These are phyloP conservation scores for Exophiala viscosa DNA, from an alignment of 2,329 filamentous ascomycete species.

Conservation along the genomic window DNA sequence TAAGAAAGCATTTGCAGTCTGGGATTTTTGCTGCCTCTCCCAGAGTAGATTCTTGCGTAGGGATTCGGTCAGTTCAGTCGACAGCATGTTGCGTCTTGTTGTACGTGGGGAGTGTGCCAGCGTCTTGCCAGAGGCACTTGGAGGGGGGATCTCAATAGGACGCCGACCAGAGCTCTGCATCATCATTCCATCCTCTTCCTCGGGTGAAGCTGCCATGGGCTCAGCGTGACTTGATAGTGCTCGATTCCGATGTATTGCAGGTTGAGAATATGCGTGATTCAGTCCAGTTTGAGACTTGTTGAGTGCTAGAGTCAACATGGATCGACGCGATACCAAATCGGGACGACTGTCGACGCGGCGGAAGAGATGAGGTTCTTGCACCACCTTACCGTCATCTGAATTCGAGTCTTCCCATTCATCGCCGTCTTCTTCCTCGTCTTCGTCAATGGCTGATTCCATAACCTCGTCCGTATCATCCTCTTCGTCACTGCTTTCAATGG, in stretches of 20 bases:
- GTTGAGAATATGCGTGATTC: slow-evolving; percentile 36
- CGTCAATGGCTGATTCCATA: slow-evolving; percentile 78
- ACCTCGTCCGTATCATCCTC: slow-evolving; percentile 63
- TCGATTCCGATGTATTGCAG: slow-evolving; percentile 49
- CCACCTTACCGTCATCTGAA: slow-evolving; percentile 75
- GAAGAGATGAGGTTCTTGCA: slow-evolving; percentile 78
- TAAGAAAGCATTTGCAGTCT: slow-evolving; percentile 79
- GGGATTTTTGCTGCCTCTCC: slow-evolving; percentile 93
- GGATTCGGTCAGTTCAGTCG: slow-evolving; percentile 88
- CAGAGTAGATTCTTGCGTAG: slow-evolving; percentile 86
- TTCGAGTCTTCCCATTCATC: slow-evolving; percentile 63
- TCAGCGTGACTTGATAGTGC: slow-evolving; percentile 58
- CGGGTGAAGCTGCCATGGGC: slow-evolving; percentile 49
- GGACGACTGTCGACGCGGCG: slow-evolving; percentile 84
- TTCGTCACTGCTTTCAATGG: slow-evolving; percentile 57
- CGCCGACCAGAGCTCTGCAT: slow-evolving; percentile 22
- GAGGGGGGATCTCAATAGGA: slow-evolving; percentile 25
- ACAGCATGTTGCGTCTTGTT: slow-evolving; percentile 90
- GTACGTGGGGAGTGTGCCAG: slow-evolving; percentile 84
- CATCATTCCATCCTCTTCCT: slow-evolving; percentile 36
- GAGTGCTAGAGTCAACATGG: slow-evolving; percentile 84
- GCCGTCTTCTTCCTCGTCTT: slow-evolving; percentile 58
- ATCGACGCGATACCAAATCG: slow-evolving; percentile 79
- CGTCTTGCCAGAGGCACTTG: slow-evolving; percentile 33
- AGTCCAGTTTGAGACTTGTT: slow-evolving; percentile 40